Base-by-base conservation (phyloP, 257 asterid species). In the Salvia splendens region DNA sequence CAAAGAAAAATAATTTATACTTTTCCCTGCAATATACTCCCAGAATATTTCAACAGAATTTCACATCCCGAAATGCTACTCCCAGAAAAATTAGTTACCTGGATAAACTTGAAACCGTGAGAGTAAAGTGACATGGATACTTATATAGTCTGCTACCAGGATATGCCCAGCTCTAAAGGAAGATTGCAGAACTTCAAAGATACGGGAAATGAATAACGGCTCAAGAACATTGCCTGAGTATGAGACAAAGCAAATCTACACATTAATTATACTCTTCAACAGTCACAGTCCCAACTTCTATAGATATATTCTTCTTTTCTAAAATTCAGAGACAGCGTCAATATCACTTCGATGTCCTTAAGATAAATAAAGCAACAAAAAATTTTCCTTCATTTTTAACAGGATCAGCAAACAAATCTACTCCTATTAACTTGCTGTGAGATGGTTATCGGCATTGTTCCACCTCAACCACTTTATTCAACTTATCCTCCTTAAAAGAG, bases 101-200 rank as follows among this genome's bases (percentile, higher is more conserved):
- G 95, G 91, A 84, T 75, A 73, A 72, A 80, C 89, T 71, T 59
- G 81, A 80, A 88, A 88, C 70, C 67, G 92, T 28, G 95, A 81
- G 68, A 93, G 88, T 70, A 93, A 72, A 45, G 99, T 90, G 77
- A 88, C 68, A 59, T 75, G 84, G 81, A 93, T 85, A 83, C 99
- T 88, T 67, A 81, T 74, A 74, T 90, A 86, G 74, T 90, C 96
- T 46, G 88, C 88, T 75, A 77, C 71, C 73, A 67, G 76, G 78
- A 93, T 82, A 73, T 84, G 96, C 55, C 99, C 96, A 66, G 85
- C 88, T 80, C 75, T 85, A 70, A 79, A 91, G 47, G 89, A 85
- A 54, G 91, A 84, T 67, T 85, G 87, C 71, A 93, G 78, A 77
- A 93, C 84, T 75, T 93, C 95, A 60, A 88, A 54, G 51, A 90